Evolutionary conservation across 352 stramenopile genomes (phyloP).

Genomic region (Phytophthora pini): DNA sequence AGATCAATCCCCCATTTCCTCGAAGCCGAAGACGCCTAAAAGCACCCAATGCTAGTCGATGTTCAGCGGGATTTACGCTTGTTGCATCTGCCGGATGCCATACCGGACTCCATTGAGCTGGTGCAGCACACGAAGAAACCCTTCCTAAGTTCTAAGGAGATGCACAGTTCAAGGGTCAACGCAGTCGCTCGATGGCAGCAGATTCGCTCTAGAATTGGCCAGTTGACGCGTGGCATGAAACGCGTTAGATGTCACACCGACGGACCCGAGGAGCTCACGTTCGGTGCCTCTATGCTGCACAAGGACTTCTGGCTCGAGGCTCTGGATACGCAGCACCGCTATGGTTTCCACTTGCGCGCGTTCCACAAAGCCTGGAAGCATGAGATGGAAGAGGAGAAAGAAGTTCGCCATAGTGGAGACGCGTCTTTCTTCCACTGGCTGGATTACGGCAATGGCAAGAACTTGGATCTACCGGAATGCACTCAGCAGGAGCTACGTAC

Average conservation of each 20-base stretch:
- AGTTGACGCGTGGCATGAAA: slow-evolving; percentile 42
- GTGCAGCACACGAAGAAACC: slow-evolving; percentile 24
- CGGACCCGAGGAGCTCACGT: slow-evolving; percentile 1
- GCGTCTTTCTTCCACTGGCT: slow-evolving; percentile 79
- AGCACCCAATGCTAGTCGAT: slow-evolving; percentile 26
- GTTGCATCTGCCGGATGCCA: slow-evolving; percentile 9
- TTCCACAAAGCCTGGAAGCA: slow-evolving; percentile 73
- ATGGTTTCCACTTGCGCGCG: slow-evolving; percentile 71
- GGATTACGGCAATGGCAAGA: slow-evolving; percentile 56
- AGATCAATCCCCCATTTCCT: slow-evolving; percentile 7
- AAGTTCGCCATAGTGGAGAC: slow-evolving; percentile 10
- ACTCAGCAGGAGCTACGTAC: slow-evolving; percentile 48
- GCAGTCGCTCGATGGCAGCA: slow-evolving; percentile 35
- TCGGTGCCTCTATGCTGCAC: slow-evolving; percentile 54
- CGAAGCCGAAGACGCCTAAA: neutral
- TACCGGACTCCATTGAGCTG: slow-evolving; percentile 9
- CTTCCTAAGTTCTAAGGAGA: neutral
- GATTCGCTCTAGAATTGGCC: slow-evolving; percentile 36
- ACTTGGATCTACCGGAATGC: slow-evolving; percentile 62
- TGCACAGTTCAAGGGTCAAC: neutral
- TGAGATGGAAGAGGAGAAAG: slow-evolving; percentile 33
- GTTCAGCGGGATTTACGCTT: slow-evolving; percentile 8
- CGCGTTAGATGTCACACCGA: slow-evolving; percentile 15
- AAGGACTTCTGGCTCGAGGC: slow-evolving; percentile 82
- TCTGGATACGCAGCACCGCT: slow-evolving; percentile 74